Evolutionary conservation across 208 protist species (phyloP), one percentile per base, ranked within the genome.

Genomic region (Trypanosoma cruzi): DNA sequence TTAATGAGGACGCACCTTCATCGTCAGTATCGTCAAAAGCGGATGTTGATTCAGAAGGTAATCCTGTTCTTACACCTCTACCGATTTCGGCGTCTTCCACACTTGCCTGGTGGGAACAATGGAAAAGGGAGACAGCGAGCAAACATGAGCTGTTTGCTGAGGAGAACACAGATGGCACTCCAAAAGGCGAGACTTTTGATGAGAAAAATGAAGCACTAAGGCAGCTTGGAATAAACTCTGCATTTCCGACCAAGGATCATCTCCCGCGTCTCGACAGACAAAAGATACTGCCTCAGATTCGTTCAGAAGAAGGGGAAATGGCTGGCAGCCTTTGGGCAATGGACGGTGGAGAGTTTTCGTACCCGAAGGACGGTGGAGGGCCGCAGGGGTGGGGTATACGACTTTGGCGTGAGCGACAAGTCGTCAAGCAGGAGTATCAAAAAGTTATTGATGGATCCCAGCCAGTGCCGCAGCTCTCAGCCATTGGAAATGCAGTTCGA

Each of bases 141-240:
- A 96, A 95, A 58, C 92, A 96, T 65, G 92, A 96, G 67, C 64
- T 96, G 13, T 96, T 96, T 70, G 75, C 81, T 18, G 80, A 82
- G 40, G 89, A 96, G 61, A 80, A 71, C 62, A 59, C 77, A 6
- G 92, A 96, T 66, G 89, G 87, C n/a, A 93, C 80, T 4, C 92
- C 92, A 29, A 84, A 81, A 40, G 92, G 92, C 37, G 89, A 89
- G 46, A 79, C 57, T 10, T 94, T 96, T 67, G 81, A 70, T 20
- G 89, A 96, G 56, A 96, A 96, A 78, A 96, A 96, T 68, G 75
- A 74, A 28, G 92, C 92, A 3, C 70, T 96, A 26, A 73, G 69
- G n/a, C 54, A 84, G 69, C 78, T 96, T 75, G 89, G 89, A 68
- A 93, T 96, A 36, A 71, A 79, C 16, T 93, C 92, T 42, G 29